Evolutionary conservation across 805 yeast genomes (phyloP), one percentile per base, ranked within the genome.

Genomic region (Candida oleophila): DNA sequence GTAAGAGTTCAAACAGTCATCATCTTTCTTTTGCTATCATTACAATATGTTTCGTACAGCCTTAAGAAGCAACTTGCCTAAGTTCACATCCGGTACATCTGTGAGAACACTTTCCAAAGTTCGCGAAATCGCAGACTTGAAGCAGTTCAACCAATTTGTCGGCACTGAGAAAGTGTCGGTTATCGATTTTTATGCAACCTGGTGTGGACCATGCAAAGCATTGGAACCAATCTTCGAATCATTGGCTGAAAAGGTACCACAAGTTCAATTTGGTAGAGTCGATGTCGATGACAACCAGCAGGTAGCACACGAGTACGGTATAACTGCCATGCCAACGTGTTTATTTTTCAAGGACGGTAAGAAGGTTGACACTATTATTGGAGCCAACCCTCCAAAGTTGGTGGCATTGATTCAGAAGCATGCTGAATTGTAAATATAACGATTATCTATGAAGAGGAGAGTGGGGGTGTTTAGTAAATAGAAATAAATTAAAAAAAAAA

Each of bases 241-340:
- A 28, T 59, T 70, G 52, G 62, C 74, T 20, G 61, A 61, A 44
- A 62, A 56, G 49, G 55, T 64, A 14, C 73, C 74, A 11, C 74
- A 73, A 47, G 87, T 82, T 1, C 74, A 74, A 45, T 87, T 86
- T 55, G 80, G 77, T 54, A 82, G 86, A 57, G 82, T 85, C 30
- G 90, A 87, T 54, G 89, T 86, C 41, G 94, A 86, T 60, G 70
- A 74, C 35, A 76, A 77, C 22, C 69, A 66, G 15, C 88, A 82
- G 36, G 66, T 85, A 44, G 88, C 90, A 8, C 66, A 61, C 46
- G 82, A 78, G 48, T 80, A 80, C 57, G 83, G 80, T 9, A 71
- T 86, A 43, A 69, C 80, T 20, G 89, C 92, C 33, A 84, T 86
- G 90, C 94, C 94, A 40, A 87, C 92, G 2, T 82, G 84, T 49